These are phyloP conservation scores for Cinnamomum chago DNA, from an alignment of 164 flowering plant species.

Conservation along the genomic window DNA sequence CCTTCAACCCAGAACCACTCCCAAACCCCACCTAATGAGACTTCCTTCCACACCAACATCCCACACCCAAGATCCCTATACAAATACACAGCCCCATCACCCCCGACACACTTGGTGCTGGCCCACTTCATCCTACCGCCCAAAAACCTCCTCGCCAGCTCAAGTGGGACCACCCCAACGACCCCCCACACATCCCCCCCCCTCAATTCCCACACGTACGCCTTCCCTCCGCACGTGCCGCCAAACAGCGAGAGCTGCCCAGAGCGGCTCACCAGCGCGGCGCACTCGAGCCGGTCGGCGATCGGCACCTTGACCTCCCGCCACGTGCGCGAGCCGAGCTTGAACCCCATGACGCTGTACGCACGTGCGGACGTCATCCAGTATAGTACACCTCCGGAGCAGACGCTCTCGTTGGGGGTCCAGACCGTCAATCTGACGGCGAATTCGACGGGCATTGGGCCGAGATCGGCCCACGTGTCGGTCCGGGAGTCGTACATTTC, in stretches of 20 bases:
- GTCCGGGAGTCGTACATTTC: constrained; percentile 48
- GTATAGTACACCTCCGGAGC: constrained; percentile 36
- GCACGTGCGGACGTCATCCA: constrained; percentile 75
- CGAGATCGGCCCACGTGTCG: constrained; percentile 37
- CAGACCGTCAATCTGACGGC: constrained; percentile 64
- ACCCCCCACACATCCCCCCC: constrained; percentile 34
- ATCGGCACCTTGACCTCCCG: constrained; percentile 48
- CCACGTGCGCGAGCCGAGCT: constrained; percentile 35
- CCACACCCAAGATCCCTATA: constrained; percentile 48
- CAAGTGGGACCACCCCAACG: constrained; percentile 41
- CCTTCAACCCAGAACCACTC: constrained; percentile 66
- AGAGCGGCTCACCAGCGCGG: constrained; percentile 28
- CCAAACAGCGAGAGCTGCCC: constrained; percentile 40
- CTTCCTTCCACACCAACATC: constrained; percentile 49
- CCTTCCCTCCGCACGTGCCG: constrained; percentile 33
- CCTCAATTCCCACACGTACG: constrained; percentile 51
- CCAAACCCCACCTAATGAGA: constrained; percentile 26
- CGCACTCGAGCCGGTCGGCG: constrained; percentile 54
- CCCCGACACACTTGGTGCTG: constrained; percentile 44
- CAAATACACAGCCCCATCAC: constrained; percentile 40
- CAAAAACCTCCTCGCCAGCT: constrained; percentile 34
- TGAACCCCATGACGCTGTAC: constrained; percentile 46
- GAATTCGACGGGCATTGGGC: constrained; percentile 42
- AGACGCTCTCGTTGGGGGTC: constrained; percentile 60
- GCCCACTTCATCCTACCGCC: constrained; percentile 37